phyloP scores from a whole-genome alignment of 2,329 filamentous ascomycete species.

The Pleochaeta shiraiana region DNA sequence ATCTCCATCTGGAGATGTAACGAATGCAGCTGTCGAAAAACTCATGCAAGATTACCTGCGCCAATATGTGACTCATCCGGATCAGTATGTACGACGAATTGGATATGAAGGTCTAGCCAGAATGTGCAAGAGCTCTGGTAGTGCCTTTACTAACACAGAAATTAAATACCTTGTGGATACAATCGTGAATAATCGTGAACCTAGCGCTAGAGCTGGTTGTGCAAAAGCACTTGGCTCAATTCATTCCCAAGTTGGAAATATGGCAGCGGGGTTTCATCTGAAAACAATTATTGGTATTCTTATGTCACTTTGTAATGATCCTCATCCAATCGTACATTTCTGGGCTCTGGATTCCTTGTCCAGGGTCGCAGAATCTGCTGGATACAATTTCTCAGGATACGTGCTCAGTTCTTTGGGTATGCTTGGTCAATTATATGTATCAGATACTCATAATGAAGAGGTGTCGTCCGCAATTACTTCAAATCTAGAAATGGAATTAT shows the following conservation, averaged over 20 bases:
- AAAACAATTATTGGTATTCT: constrained; percentile 95
- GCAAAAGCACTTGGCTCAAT: constrained; percentile 86
- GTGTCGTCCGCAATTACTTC: constrained; percentile 60
- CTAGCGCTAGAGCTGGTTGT: constrained; percentile 80
- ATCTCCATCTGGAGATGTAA: constrained; percentile 50
- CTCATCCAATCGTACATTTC: constrained; percentile 86
- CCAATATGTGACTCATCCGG: constrained; percentile 58
- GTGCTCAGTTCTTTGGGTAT: constrained; percentile 83
- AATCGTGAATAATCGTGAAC: constrained; percentile 84
- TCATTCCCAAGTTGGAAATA: constrained; percentile 86
- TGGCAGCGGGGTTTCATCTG: constrained; percentile 89
- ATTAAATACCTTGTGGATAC: constrained; percentile 86
- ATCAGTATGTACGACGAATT: constrained; percentile 68
- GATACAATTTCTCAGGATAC: constrained; percentile 75
- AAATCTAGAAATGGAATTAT: constrained; percentile 70
- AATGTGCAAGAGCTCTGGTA: constrained; percentile 57
- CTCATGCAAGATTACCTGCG: constrained; percentile 54
- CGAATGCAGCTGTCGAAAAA: constrained; percentile 55
- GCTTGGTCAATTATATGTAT: constrained; percentile 79
- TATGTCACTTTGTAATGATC: constrained; percentile 94
- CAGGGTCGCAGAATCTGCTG: constrained; percentile 74
- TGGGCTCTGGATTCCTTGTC: constrained; percentile 85
- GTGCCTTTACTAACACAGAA: constrained; percentile 69
- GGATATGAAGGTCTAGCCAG: constrained; percentile 71
- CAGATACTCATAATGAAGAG: constrained; percentile 79